Conservation (phyloP, 2,329 filamentous ascomycete species). For the Colletotrichum camelliae region DNA sequence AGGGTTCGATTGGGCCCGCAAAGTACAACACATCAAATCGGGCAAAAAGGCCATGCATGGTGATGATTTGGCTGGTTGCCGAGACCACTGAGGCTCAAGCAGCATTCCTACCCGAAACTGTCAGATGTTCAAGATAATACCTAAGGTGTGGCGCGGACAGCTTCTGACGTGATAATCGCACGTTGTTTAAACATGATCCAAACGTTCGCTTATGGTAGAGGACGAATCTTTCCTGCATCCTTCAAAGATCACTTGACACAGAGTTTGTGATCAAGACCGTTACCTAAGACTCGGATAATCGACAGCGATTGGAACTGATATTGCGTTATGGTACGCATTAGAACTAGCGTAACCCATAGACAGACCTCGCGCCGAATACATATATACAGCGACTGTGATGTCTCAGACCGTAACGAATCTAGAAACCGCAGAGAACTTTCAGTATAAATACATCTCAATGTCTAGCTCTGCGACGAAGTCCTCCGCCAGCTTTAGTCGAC, state of each 20-base stretch:
- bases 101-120: neutral
- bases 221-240: neutral
- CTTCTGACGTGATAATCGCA: neutral
- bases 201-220: neutral
- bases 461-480: neutral
- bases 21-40: neutral
- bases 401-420: accelerated
- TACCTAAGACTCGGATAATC: neutral
- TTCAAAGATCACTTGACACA: neutral
- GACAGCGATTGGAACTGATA: accelerated
- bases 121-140: neutral
- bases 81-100: neutral
- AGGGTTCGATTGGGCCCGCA: neutral
- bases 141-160: neutral
- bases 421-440: accelerated
- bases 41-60: neutral
- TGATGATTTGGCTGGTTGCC: neutral
- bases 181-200: accelerated
- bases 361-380: accelerated
- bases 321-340: accelerated
- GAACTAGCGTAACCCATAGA: accelerated
- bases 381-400: neutral
- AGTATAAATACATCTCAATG: neutral
- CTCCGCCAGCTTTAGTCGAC: neutral
- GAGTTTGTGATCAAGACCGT: neutral